These are phyloP conservation scores for Psilocybe azurescens DNA, from an alignment of 768 basidiomycete genomes.

Conservation along the genomic window DNA sequence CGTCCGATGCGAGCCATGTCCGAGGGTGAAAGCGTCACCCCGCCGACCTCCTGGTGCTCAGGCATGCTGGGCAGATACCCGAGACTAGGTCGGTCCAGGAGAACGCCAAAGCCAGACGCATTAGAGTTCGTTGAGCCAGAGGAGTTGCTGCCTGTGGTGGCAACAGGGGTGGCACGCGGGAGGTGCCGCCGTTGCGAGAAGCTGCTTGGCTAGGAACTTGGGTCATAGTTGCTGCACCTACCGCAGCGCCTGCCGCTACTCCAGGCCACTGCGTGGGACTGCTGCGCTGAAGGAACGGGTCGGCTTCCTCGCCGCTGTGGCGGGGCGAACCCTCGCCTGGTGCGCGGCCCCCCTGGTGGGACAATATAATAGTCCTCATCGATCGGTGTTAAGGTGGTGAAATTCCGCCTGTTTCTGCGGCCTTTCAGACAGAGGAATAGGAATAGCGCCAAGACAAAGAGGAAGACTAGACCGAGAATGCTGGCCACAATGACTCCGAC, in stretches of 20 bases:
- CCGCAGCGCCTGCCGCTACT: slow-evolving; percentile 12
- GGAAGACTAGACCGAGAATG: slow-evolving; percentile 62
- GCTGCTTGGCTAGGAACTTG: slow-evolving; percentile 28
- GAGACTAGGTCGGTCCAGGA: slow-evolving; percentile 48
- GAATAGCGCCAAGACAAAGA: slow-evolving; percentile 56
- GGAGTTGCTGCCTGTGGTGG: slow-evolving; percentile 40
- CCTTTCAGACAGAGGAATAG: slow-evolving; percentile 53
- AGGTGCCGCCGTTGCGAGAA: slow-evolving; percentile 20
- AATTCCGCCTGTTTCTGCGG: slow-evolving; percentile 45
- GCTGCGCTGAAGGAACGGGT: slow-evolving; percentile 61
- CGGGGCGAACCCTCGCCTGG: slow-evolving; percentile 73
- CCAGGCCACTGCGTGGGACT: slow-evolving; percentile 18
- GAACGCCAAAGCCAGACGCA: slow-evolving; percentile 47
- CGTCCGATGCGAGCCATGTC: slow-evolving; percentile 43
- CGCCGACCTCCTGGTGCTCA: slow-evolving; percentile 37
- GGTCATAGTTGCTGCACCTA: slow-evolving; percentile 18
- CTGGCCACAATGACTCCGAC: slow-evolving; percentile 65
- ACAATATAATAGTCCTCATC: slow-evolving; percentile 47
- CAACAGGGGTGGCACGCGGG: slow-evolving; percentile 43
- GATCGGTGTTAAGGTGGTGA: slow-evolving; percentile 36
- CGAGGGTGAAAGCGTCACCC: slow-evolving; percentile 37
- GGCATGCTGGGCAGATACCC: slow-evolving; percentile 37
- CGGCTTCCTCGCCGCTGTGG: slow-evolving; percentile 71
- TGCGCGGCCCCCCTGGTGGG: slow-evolving; percentile 38
- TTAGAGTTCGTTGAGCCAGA: slow-evolving; percentile 48